phyloP scores from a whole-genome alignment of 2,329 filamentous ascomycete species.

The Cladosporium velox region DNA sequence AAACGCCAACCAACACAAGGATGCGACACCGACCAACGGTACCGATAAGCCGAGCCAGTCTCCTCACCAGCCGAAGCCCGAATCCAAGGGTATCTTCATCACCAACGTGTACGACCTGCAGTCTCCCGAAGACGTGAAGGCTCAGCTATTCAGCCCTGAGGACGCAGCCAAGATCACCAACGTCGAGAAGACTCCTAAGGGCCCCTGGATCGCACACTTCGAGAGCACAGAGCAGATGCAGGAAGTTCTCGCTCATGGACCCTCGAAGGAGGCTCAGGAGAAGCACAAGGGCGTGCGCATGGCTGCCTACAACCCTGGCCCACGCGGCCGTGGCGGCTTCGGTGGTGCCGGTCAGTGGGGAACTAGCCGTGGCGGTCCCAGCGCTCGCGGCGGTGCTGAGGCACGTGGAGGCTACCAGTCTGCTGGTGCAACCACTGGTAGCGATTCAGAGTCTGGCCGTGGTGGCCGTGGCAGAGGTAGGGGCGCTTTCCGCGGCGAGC shows the following conservation, averaged over 20 bases:
- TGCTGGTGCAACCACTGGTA: slow-evolving; percentile 45
- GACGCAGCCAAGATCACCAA: slow-evolving; percentile 76
- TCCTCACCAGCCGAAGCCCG: slow-evolving; percentile 44
- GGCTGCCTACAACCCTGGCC: slow-evolving; percentile 63
- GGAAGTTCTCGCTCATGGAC: slow-evolving; percentile 71
- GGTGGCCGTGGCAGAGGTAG: slow-evolving; percentile 52
- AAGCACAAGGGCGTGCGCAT: slow-evolving; percentile 60
- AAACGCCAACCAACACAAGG: slow-evolving; percentile 37
- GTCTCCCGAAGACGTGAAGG: slow-evolving; percentile 72
- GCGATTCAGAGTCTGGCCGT: slow-evolving; percentile 70
- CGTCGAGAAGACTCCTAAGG: slow-evolving; percentile 70
- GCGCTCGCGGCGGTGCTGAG: slow-evolving; percentile 60
- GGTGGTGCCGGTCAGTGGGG: slow-evolving; percentile 62
- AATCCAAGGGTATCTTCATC: slow-evolving; percentile 84
- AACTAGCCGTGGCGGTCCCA: slow-evolving; percentile 62
- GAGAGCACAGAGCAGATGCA: slow-evolving; percentile 77
- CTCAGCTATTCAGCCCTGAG: slow-evolving; percentile 74
- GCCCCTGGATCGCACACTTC: slow-evolving; percentile 86
- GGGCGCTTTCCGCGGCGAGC: slow-evolving; percentile 53
- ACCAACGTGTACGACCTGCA: slow-evolving; percentile 80
- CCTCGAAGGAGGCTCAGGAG: slow-evolving; percentile 63
- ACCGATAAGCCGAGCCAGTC: slow-evolving; percentile 44
- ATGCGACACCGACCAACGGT: slow-evolving; percentile 51
- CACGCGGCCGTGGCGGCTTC: slow-evolving; percentile 41
- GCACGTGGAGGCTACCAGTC: slow-evolving; percentile 38